Conservation (phyloP, 2,329 filamentous ascomycete species). For the Ascochyta viciae-villosae region DNA sequence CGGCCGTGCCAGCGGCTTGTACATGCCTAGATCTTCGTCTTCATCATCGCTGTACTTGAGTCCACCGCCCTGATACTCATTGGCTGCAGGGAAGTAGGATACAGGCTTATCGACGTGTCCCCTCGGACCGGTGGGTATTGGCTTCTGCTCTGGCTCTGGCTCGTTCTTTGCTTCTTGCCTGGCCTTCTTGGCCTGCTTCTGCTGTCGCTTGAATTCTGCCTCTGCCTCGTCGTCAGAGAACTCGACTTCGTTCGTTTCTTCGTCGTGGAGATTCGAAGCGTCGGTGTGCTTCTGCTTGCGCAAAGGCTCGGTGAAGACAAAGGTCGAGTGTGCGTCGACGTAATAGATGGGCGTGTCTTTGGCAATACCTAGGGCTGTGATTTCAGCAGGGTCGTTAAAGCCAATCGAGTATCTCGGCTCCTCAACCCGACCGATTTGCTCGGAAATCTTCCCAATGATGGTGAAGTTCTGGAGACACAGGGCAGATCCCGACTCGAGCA, state of each 20-base stretch:
- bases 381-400: slow-evolving; percentile 73
- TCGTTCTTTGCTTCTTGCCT: slow-evolving; percentile 40
- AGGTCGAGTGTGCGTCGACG: slow-evolving; percentile 76
- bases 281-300: slow-evolving; percentile 86
- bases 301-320: slow-evolving; percentile 85
- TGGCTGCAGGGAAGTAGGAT: slow-evolving; percentile 27
- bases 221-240: slow-evolving; percentile 98
- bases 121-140: slow-evolving; percentile 33
- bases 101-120: slow-evolving; percentile 27
- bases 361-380: slow-evolving; percentile 71
- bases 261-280: slow-evolving; percentile 92
- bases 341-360: slow-evolving; percentile 79
- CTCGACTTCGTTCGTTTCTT: slow-evolving; percentile 90
- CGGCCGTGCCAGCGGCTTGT: slow-evolving; percentile 56
- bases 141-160: slow-evolving; percentile 17
- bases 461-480: slow-evolving; percentile 78
- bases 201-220: slow-evolving; percentile 70
- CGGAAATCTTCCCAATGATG: slow-evolving; percentile 81
- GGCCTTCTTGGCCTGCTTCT: slow-evolving; percentile 66
- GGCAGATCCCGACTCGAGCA: slow-evolving; percentile 83
- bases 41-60: slow-evolving; percentile 55
- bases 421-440: slow-evolving; percentile 84
- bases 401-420: slow-evolving; percentile 85
- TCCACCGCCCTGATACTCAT: slow-evolving; percentile 43
- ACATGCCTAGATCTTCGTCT: slow-evolving; percentile 54